Percentiles rank a stretch among this genome's conserved stretches.
These are phyloP conservation scores for Lentinula sp. DNA, from an alignment of 768 basidiomycete species.

Conservation along the genomic window DNA sequence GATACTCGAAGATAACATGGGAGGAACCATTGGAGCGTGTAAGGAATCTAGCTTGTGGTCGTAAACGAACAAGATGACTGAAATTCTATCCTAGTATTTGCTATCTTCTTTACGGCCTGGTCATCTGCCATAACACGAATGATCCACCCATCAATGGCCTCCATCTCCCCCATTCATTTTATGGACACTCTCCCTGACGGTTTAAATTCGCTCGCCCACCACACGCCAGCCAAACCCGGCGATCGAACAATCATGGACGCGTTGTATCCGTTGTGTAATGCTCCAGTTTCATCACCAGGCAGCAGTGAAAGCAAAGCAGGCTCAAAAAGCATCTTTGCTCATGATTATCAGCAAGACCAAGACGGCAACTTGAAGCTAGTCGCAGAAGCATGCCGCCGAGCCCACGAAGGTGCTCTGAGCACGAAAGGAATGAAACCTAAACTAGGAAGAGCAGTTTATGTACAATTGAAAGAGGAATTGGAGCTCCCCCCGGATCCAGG, in stretches of 20 bases:
- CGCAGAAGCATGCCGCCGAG: constrained; percentile 26
- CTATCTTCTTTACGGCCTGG: constrained; percentile 35
- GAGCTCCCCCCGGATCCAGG: constrained; percentile 47
- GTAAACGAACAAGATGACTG: not conserved
- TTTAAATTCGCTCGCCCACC: constrained; percentile 22
- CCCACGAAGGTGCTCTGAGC: constrained; percentile 36
- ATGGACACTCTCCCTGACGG: constrained; percentile 18
- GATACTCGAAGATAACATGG: constrained; percentile 46
- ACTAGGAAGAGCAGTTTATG: constrained; percentile 46
- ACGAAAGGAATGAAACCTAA: constrained; percentile 41
- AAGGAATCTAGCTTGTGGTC: constrained; percentile 11
- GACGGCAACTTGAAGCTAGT: constrained; percentile 13
- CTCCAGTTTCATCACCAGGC: constrained; percentile 11
- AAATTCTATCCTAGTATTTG: constrained; percentile 26
- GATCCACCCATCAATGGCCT: not conserved
- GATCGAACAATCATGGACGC: constrained; percentile 57
- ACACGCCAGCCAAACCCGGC: constrained; percentile 48
- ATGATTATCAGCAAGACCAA: not conserved
- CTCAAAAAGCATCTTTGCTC: too few species aligned
- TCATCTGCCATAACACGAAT: constrained; percentile 15
- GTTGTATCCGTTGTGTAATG: constrained; percentile 36
- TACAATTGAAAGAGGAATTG: not conserved
- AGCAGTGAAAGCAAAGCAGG: not conserved
- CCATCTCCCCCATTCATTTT: not conserved
- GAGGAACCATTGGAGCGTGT: constrained; percentile 49